These are phyloP conservation scores for Paramarasmius palmivorus DNA, from an alignment of 1,284 basidiomycete genomes.

Conservation along the genomic window DNA sequence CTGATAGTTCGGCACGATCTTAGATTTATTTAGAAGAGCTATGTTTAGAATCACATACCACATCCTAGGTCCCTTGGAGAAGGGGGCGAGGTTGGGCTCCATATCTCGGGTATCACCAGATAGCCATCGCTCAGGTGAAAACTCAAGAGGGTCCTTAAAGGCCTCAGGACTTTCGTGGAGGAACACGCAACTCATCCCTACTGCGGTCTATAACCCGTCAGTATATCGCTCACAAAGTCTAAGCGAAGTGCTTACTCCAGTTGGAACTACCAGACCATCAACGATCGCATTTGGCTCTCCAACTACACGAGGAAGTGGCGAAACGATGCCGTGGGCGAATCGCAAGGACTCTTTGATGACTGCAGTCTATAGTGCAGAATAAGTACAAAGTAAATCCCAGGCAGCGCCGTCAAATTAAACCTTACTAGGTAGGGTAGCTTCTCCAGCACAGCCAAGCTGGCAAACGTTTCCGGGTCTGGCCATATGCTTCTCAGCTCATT, in stretches of 20 bases:
- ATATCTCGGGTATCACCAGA: constrained; percentile 20
- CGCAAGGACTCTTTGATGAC: constrained; percentile 27
- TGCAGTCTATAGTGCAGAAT: constrained; percentile 15
- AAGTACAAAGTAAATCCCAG: not conserved
- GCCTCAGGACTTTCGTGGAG: constrained; percentile 22
- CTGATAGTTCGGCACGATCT: no score
- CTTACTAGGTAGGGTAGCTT: constrained; percentile 20
- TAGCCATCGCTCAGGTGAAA: constrained; percentile 30
- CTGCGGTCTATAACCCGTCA: constrained; percentile 17
- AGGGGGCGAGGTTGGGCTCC: constrained; percentile 28
- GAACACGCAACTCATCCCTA: constrained; percentile 21
- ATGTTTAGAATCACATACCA: constrained; percentile 21
- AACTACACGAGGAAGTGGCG: constrained; percentile 24
- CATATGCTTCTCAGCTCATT: constrained; percentile 16
- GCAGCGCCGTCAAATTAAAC: not conserved
- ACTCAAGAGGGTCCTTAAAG: constrained; percentile 24
- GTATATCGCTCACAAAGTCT: not conserved
- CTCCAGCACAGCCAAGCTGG: constrained; percentile 11
- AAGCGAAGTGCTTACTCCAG: constrained; percentile 19
- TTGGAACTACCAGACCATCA: constrained; percentile 19
- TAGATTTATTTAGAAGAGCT: no score
- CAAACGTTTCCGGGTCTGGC: constrained; percentile 13
- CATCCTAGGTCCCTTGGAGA: constrained; percentile 33
- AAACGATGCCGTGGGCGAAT: constrained; percentile 15
- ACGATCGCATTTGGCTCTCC: constrained; percentile 16